A percentile compares a stretch with the other conserved stretches of the same genome.
These are phyloP conservation scores for Conringia planisiliqua DNA, from an alignment of 345 rosid genomes.

Conservation along the genomic window DNA sequence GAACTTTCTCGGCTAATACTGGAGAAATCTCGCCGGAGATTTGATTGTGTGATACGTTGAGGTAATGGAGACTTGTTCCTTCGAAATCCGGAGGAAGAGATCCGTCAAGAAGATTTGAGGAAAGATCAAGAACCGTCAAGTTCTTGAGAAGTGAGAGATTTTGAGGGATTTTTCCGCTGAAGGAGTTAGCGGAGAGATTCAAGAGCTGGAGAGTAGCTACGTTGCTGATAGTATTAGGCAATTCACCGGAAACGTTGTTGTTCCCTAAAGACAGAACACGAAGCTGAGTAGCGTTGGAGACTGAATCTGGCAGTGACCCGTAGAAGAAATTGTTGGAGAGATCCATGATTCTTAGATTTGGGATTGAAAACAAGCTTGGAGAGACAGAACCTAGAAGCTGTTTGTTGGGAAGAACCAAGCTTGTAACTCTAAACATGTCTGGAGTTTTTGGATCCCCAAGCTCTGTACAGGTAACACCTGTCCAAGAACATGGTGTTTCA, in stretches of 20 bases:
- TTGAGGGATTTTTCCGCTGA: slow-evolving; percentile 59
- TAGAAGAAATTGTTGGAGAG: slow-evolving; percentile 61
- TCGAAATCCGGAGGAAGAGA: slow-evolving; percentile 57
- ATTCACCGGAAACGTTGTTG: slow-evolving; percentile 58
- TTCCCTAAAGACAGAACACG: slow-evolving; percentile 47
- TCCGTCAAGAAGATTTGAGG: slow-evolving; percentile 67
- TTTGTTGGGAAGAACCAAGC: slow-evolving; percentile 51
- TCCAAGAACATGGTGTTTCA: slow-evolving; percentile 66
- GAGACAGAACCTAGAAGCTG: slow-evolving; percentile 65
- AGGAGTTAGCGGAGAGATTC: slow-evolving; percentile 73
- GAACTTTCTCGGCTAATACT: slow-evolving; percentile 44
- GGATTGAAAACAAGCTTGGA: slow-evolving; percentile 42
- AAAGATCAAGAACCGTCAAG: slow-evolving; percentile 65
- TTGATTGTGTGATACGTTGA: slow-evolving; percentile 73
- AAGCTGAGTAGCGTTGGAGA: slow-evolving; percentile 51
- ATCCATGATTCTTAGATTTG: slow-evolving; percentile 52
- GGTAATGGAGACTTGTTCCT: slow-evolving; percentile 51
- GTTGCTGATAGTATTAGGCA: slow-evolving; percentile 40
- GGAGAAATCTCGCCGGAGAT: slow-evolving; percentile 60
- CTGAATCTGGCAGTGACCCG: slow-evolving; percentile 55
- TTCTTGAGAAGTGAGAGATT: slow-evolving; percentile 46
- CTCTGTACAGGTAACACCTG: slow-evolving; percentile 56
- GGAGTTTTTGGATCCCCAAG: slow-evolving; percentile 38
- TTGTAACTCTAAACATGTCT: slow-evolving; percentile 57
- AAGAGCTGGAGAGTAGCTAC: slow-evolving; percentile 46